phyloP scores from a whole-genome alignment of 345 rosid species.

The Mercurialis annua region DNA sequence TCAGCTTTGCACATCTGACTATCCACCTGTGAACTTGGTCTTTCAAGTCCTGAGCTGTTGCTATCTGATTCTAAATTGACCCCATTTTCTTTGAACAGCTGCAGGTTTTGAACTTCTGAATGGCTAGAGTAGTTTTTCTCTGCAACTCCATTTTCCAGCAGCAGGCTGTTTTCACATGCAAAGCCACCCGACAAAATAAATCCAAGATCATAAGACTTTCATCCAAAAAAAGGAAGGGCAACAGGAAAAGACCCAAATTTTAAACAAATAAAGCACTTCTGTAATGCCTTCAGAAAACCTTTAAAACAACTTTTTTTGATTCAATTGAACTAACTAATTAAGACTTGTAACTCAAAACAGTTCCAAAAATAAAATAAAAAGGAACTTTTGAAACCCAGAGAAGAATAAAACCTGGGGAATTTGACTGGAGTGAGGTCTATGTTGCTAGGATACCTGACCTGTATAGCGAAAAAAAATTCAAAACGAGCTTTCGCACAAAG shows the following conservation, averaged over 20 bases:
- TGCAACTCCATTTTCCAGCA: slow-evolving; percentile 40
- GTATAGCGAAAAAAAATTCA: slow-evolving; percentile 25
- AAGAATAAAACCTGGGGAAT: slow-evolving; percentile 67
- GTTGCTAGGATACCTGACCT: slow-evolving; percentile 82
- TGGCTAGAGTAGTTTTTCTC: slow-evolving; percentile 29
- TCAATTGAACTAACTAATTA: background rate
- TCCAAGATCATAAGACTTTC: slow-evolving; percentile 10
- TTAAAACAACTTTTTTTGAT: background rate
- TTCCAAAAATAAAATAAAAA: slow-evolving; percentile 8
- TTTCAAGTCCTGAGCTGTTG: slow-evolving; percentile 41
- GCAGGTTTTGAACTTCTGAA: slow-evolving; percentile 2
- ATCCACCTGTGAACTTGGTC: slow-evolving; percentile 36
- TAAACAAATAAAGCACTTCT: background rate
- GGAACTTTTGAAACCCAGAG: slow-evolving; percentile 12
- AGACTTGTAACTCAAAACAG: background rate
- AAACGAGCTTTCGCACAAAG: slow-evolving; percentile 13
- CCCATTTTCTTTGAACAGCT: slow-evolving; percentile 11
- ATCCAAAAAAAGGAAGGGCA: background rate
- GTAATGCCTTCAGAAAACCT: slow-evolving; percentile 15
- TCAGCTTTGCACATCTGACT: slow-evolving; percentile 36
- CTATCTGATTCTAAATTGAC: slow-evolving; percentile 7
- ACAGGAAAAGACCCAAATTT: background rate
- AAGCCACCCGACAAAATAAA: slow-evolving; percentile 17
- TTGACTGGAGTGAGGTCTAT: slow-evolving; percentile 74
- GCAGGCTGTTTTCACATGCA: slow-evolving; percentile 45